Conservation (phyloP, 176 grass and related monocot genomes). For the Carex parvula region DNA sequence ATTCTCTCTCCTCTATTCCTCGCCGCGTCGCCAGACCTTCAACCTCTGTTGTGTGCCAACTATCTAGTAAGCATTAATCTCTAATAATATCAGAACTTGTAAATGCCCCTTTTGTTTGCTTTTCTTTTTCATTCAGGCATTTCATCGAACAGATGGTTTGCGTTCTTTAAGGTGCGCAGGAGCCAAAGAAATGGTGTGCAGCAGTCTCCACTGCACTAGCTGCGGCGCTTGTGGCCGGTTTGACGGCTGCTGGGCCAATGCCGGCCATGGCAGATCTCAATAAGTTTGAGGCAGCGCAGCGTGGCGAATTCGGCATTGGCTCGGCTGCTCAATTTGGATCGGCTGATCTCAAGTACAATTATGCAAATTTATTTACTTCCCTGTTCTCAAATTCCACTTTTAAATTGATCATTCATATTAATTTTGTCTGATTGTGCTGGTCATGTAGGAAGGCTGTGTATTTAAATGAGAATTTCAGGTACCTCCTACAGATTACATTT, state of each 20-base stretch:
- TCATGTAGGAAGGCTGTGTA: conserved; percentile 65
- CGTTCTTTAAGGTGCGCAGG: conserved; percentile 16
- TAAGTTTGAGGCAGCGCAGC: conserved; percentile 79
- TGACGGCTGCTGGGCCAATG: conserved; percentile 33
- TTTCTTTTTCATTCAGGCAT: conserved; percentile 7
- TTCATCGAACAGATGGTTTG: conserved; percentile 29
- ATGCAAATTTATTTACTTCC: not conserved
- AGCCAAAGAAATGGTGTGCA: conserved; percentile 46
- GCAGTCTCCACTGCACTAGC: conserved; percentile 65
- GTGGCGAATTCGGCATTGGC: conserved; percentile 86
- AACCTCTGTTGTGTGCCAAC: conserved; percentile 49
- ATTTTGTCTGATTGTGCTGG: conserved; percentile 15
- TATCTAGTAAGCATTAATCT: not conserved
- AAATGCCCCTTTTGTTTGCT: not conserved
- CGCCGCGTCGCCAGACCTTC: not conserved
- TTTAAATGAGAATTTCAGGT: conserved; percentile 94
- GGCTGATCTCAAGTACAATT: conserved; percentile 79
- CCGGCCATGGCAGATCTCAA: conserved; percentile 71
- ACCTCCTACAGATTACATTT: not conserved
- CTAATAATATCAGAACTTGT: not conserved
- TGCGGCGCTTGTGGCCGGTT: conserved; percentile 35
- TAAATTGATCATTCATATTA: not conserved
- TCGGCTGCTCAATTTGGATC: conserved; percentile 91
- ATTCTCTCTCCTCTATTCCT: not conserved
- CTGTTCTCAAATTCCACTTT: not conserved